Evolutionary conservation across 2,329 filamentous ascomycete genomes (phyloP), one percentile per base, ranked within the genome.

Genomic region (Penicillium oxalicum): DNA sequence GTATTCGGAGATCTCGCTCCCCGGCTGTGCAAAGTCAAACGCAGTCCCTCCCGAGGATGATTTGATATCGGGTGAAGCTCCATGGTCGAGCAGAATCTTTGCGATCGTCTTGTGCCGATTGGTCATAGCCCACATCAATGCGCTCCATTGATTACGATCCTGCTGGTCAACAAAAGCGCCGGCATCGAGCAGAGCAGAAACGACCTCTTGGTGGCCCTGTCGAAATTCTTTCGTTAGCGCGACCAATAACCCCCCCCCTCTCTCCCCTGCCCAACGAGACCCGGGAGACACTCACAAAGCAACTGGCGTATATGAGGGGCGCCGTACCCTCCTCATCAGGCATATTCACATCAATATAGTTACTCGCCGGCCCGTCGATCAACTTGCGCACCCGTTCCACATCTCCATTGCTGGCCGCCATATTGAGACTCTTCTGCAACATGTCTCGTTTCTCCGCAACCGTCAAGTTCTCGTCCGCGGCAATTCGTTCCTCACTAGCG

Each of bases 61-160:
- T 67, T 94, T 95, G 58, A 95, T 87, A 61, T 97, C 91, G 3
- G 91, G 86, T n/a, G 91, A 95, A 18, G 93, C 93, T 12, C 91
- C 91, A 61, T 93, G 88, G 66, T 98, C 91, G 32, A 98, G 79
- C 12, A 98, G 75, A 9, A 90, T 77, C 70, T 97, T 97, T 33
- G 91, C 91, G 58, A 98, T 98, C 41, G 84, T 84, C 71, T 97
- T 97, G 71, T 98, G 93, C 49, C 91, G 78, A 69, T 98, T 98
- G 48, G 93, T 98, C 88, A 97, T 97, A 43, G 93, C 91, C 93
- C 93, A 98, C 91, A 98, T 98, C 52, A 98, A 77, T 11, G 93
- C 88, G 62, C 88, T 97, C 93, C 93, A 98, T 64, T 94, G 86
- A 65, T 97, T 97, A 54, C 86, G 87, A 66, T 98, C 93, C 70